A percentile compares a stretch with the other conserved stretches of the same genome.
Conservation (phyloP, 78 protist species). For the Trichosphaerium sp. region DNA sequence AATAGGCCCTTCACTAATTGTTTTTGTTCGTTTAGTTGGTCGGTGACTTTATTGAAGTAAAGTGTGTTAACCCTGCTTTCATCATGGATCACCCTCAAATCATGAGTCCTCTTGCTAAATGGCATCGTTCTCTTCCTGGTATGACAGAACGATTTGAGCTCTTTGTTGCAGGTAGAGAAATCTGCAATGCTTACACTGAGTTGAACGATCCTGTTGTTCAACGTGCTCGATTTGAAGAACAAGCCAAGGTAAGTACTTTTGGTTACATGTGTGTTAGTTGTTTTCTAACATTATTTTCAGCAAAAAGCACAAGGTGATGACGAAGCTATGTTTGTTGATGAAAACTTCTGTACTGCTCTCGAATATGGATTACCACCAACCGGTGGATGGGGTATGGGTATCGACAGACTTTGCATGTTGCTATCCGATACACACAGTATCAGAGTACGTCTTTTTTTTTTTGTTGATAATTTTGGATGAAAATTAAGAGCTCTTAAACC, state of each 20-base stretch:
- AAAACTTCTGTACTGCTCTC: slow-evolving; percentile 81
- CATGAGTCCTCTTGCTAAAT: slow-evolving; percentile 99
- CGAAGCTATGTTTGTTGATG: slow-evolving; percentile 91
- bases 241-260: slow-evolving; percentile 58
- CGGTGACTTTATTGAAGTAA: slow-evolving; percentile 83
- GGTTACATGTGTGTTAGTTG: not conserved
- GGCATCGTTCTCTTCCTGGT: slow-evolving; percentile 67
- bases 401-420: slow-evolving; percentile 97
- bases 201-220: slow-evolving; percentile 98
- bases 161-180: slow-evolving; percentile 81
- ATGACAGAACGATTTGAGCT: slow-evolving; percentile 99
- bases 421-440: slow-evolving; percentile 84
- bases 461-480: not conserved
- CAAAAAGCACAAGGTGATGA: slow-evolving; percentile 71
- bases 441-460: slow-evolving; percentile 35
- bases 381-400: slow-evolving; percentile 99
- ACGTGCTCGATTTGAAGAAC: slow-evolving; percentile 90
- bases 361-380: slow-evolving; percentile 99
- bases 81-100: slow-evolving; percentile 95
- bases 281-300: not conserved
- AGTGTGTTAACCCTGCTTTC: slow-evolving; percentile 95
- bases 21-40: slow-evolving; percentile 15
- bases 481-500: too few relatives aligned
- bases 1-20: not conserved
- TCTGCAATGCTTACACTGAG: slow-evolving; percentile 99